A percentile compares a stretch with the other conserved stretches of the same genome.
These are phyloP conservation scores for Pestalotiopsis sp. DNA, from an alignment of 2,329 filamentous ascomycete genomes.

Conservation along the genomic window DNA sequence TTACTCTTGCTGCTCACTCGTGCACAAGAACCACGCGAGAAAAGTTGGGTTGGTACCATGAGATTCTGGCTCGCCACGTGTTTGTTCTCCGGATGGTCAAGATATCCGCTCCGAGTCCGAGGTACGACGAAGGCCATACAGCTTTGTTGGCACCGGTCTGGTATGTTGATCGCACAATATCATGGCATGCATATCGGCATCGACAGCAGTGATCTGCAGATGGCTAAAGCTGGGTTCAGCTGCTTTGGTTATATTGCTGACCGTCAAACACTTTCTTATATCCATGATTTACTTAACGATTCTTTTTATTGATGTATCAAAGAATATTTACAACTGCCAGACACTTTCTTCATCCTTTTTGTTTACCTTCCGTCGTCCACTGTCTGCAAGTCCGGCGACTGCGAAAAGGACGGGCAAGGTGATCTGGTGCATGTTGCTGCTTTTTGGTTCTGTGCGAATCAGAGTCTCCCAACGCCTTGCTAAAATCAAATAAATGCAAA, in stretches of 20 bases:
- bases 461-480: conserved; percentile 21
- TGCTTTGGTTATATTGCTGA: too few species aligned
- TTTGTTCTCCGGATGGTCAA: not conserved
- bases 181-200: not conserved
- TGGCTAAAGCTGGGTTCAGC: too few species aligned
- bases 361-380: not conserved
- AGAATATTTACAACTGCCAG: conserved; percentile 16
- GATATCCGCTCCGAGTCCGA: not conserved
- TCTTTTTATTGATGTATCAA: conserved; percentile 18
- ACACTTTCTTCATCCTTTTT: not conserved
- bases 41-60: too few species aligned
- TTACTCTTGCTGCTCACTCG: too few species aligned
- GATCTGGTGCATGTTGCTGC: conserved; percentile 16
- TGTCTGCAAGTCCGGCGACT: not conserved
- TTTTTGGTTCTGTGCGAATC: conserved; percentile 14
- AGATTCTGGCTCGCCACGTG: too few species aligned
- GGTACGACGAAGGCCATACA: not conserved
- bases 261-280: too few species aligned
- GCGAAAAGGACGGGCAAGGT: not conserved
- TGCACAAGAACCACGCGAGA: too few species aligned
- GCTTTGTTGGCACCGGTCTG: not conserved
- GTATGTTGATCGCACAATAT: not conserved
- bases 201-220: too few species aligned
- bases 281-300: not conserved
- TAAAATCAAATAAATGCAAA: conserved; percentile 18